A percentile compares a stretch with the other conserved stretches of the same genome.
phyloP scores from a whole-genome alignment of 441 rosid species.

The Capsella rubella region DNA sequence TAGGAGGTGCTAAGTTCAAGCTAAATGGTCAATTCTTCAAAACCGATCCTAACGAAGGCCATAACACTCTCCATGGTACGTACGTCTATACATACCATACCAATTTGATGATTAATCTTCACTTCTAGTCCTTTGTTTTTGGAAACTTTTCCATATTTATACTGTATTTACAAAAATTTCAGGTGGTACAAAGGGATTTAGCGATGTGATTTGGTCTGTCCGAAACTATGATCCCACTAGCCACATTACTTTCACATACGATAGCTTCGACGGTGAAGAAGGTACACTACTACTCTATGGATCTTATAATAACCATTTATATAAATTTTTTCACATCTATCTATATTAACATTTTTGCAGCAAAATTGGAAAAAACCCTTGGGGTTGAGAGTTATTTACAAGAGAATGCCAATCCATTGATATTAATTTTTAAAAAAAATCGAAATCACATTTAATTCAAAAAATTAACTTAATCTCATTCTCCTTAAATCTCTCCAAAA shows the following conservation, averaged over 20 bases:
- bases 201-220: conserved; percentile 71
- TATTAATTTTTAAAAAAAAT: too few relatives aligned
- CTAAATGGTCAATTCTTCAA: conserved; percentile 55
- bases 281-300: conserved; percentile 42
- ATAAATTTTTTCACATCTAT: too few relatives aligned
- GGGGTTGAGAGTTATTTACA: too few relatives aligned
- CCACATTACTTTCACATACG: conserved; percentile 64
- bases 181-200: conserved; percentile 75
- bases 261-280: conserved; percentile 71
- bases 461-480: too few relatives aligned
- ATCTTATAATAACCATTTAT: too few relatives aligned
- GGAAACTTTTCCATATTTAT: background rate
- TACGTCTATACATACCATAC: too few relatives aligned
- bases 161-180: background rate
- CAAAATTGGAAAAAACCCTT: too few relatives aligned
- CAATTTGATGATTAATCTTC: background rate
- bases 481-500: too few relatives aligned
- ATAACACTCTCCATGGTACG: conserved; percentile 66
- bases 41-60: conserved; percentile 60
- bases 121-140: background rate
- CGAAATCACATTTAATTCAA: too few relatives aligned
- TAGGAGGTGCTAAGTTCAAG: conserved; percentile 56
- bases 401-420: too few relatives aligned
- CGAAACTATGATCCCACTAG: conserved; percentile 45
- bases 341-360: too few relatives aligned